A percentile compares a stretch with the other conserved stretches of the same genome.
Conservation (phyloP, 192 early-diverging fungal species). For the Backusella circina region DNA sequence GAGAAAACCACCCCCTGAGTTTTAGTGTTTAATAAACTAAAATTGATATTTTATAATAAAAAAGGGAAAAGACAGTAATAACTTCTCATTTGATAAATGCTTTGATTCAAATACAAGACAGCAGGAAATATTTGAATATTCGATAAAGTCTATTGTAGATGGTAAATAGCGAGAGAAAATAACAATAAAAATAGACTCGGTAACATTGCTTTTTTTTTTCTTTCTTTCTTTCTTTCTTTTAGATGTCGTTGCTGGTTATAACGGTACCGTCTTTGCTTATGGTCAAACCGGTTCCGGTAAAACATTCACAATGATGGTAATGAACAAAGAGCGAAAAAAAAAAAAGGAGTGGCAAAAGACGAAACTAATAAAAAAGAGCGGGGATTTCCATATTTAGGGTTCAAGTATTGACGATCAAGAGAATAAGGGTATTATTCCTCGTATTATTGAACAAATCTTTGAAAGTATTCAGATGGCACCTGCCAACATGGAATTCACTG, state of each 20-base stretch:
- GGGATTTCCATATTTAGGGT: slow-evolving; percentile 66
- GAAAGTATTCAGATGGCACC: slow-evolving; percentile 86
- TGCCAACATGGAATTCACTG: slow-evolving; percentile 93
- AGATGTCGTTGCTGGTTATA: slow-evolving; percentile 71
- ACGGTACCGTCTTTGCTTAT: slow-evolving; percentile 98
- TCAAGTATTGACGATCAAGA: slow-evolving; percentile 88
- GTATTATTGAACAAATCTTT: slow-evolving; percentile 96
- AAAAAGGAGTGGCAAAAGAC: neutral
- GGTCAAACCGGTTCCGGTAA: slow-evolving; percentile 99
- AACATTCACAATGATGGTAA: slow-evolving; percentile 89
- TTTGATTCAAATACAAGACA: slow-evolving; percentile 83
- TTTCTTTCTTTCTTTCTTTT: neutral
- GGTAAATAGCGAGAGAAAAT: slow-evolving; percentile 45
- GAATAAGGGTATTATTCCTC: slow-evolving; percentile 92
- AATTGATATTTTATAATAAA: neutral
- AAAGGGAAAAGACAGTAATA: slow-evolving; percentile 32
- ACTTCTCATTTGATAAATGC: slow-evolving; percentile 88
- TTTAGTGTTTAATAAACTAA: neutral
- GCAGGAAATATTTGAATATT: slow-evolving; percentile 84
- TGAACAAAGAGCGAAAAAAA: neutral
- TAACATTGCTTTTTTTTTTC: too few species aligned
- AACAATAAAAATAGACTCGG: neutral
- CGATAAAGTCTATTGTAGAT: slow-evolving; percentile 88
- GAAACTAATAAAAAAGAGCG: neutral
- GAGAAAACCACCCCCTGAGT: slow-evolving; percentile 29